Evolutionary conservation across 1,284 basidiomycete species (phyloP).

Genomic region (Fomitopsis schrenkii): DNA sequence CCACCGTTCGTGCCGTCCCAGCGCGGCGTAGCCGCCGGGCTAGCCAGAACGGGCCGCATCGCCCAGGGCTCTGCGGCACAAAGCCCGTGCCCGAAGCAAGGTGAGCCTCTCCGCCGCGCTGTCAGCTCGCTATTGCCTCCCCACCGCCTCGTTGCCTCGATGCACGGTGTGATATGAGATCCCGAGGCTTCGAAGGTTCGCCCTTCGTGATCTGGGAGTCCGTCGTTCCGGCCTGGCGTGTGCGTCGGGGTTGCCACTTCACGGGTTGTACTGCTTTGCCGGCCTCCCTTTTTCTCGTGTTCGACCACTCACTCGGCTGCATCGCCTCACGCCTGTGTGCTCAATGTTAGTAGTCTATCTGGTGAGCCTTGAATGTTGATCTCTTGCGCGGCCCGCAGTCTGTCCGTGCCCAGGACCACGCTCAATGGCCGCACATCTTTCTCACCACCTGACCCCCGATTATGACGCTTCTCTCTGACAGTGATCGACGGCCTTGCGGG

Average conservation of each 20-base stretch:
- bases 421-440: too few relatives aligned
- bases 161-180: neutral
- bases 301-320: too few relatives aligned
- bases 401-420: too few relatives aligned
- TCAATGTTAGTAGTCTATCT: too few relatives aligned
- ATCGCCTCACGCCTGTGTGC: too few relatives aligned
- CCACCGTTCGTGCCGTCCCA: neutral
- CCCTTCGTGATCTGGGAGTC: neutral
- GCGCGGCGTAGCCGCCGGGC: neutral
- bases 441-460: too few relatives aligned
- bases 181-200: neutral
- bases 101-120: neutral
- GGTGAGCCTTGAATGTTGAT: too few relatives aligned
- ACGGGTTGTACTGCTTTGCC: neutral
- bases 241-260: neutral
- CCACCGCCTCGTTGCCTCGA: neutral
- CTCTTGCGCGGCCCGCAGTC: neutral
- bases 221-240: neutral
- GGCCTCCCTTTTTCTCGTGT: neutral
- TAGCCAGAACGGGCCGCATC: neutral
- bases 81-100: neutral
- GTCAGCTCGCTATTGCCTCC: neutral
- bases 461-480: too few relatives aligned
- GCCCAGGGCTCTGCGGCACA: neutral
- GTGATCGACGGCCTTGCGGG: too few relatives aligned